Evolutionary conservation across 352 stramenopile genomes (phyloP), one percentile per base, ranked within the genome.

Genomic region (Blastocystis sp.): DNA sequence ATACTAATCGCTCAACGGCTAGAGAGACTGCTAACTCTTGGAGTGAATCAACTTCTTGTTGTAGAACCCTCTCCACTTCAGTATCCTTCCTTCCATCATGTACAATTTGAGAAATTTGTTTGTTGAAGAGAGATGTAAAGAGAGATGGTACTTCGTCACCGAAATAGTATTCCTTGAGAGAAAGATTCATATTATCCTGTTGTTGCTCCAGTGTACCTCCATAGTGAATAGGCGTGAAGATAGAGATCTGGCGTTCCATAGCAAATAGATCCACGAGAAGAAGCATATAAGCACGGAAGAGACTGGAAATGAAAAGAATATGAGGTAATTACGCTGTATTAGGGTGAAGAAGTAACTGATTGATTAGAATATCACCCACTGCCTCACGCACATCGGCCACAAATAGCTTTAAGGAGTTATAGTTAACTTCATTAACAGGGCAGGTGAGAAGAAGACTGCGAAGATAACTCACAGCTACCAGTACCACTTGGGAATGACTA

Each of bases 81-180:
- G 9, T 35, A 42, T 44, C 53, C 13, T 69, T 37, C 15, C 35
- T 60, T 44, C 51, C 22, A 48, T 22, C 22, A 0, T 66, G 24
- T 1, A 27, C 48, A 35, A 62, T 42, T 35, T 30, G 37, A 40
- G 30, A 30, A 37, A 51, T 42, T 24, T 42, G 17, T 19, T 40
- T 27, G 19, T 60, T 60, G 27, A 84, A 68, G 42, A 84, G 51
- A 42, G 53, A 84, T n/a, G 73, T 84, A 42, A 62, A 84, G 15
- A 66, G 27, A 30, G 73, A 84, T 6, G 73, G 73, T 13, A 66
- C 73, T 11, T 35, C n/a, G 2, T 57, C 73, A 42, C 73, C 73
- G 53, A 84, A 84, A 42, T 84, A 84, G 2, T 37, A 13, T 11
- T 66, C 22, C 56, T 84, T 84, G 53, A 84, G 73, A 35, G 51